Conservation (phyloP, 1,284 basidiomycete species). For the Moesziomyces parantarcticus region DNA sequence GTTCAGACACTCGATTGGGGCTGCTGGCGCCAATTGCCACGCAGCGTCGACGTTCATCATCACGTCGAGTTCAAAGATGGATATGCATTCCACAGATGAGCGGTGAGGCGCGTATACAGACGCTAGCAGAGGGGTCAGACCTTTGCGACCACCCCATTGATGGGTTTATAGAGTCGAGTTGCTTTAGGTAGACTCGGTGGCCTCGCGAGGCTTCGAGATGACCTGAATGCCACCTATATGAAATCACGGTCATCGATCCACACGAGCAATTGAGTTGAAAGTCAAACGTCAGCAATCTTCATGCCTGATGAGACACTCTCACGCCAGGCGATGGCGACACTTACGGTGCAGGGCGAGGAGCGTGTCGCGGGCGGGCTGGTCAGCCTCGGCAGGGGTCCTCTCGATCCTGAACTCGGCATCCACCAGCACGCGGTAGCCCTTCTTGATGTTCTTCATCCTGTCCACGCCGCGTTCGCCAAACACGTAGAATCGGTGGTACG, state of each 20-base stretch:
- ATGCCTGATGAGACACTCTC: no score
- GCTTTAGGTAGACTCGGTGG: constrained; percentile 23
- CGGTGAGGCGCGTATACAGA: no score
- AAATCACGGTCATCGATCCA: no score
- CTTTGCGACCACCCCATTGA: not conserved
- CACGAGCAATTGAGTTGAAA: not conserved
- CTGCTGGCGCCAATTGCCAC: no score
- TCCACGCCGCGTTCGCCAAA: constrained; percentile 58
- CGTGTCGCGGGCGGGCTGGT: constrained; percentile 29
- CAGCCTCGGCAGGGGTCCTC: constrained; percentile 45
- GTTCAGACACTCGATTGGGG: no score
- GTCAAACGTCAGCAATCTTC: no score
- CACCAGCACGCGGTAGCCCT: constrained; percentile 61
- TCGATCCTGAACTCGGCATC: constrained; percentile 64
- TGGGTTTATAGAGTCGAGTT: not conserved
- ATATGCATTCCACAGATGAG: no score
- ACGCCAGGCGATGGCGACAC: constrained; percentile 1
- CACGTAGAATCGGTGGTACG: constrained; percentile 61
- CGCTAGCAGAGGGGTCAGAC: no score
- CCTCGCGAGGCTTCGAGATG: constrained; percentile 52
- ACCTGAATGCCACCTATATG: constrained; percentile 50
- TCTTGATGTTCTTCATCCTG: constrained; percentile 56
- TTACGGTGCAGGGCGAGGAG: constrained; percentile 58
- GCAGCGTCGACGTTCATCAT: no score
- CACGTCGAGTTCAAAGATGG: no score